Evolutionary conservation across 2,329 filamentous ascomycete genomes (phyloP).

Genomic region (Chaetomium sp.): DNA sequence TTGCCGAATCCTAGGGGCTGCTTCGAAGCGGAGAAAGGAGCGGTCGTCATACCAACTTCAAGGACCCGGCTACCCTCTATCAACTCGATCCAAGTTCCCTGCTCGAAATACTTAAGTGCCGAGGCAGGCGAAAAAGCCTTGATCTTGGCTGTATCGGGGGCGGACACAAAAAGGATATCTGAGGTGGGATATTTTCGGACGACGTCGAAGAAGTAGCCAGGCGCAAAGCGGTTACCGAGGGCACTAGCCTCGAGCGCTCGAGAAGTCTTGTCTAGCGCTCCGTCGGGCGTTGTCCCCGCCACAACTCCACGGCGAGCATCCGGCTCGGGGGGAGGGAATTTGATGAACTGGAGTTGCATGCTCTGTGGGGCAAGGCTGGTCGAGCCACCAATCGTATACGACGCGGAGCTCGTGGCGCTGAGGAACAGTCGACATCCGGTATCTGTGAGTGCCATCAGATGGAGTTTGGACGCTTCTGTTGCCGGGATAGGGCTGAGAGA

Average conservation of each 20-base stretch:
- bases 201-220: slow-evolving; percentile 88
- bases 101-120: slow-evolving; percentile 63
- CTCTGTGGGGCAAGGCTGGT: slow-evolving; percentile 67
- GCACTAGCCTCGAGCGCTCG: slow-evolving; percentile 43
- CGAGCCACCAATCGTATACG: slow-evolving; percentile 55
- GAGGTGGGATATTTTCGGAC: slow-evolving; percentile 55
- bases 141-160: slow-evolving; percentile 84
- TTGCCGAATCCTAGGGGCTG: slow-evolving; percentile 82
- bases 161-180: slow-evolving; percentile 74
- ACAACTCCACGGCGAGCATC: slow-evolving; percentile 12
- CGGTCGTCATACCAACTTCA: slow-evolving; percentile 70
- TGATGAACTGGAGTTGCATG: slow-evolving; percentile 97
- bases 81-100: slow-evolving; percentile 71
- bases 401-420: slow-evolving; percentile 76
- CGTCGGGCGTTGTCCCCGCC: slow-evolving; percentile 31
- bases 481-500: slow-evolving; percentile 80
- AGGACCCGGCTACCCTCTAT: slow-evolving; percentile 59
- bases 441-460: slow-evolving; percentile 83
- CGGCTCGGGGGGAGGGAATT: slow-evolving; percentile 66
- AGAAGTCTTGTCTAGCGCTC: slow-evolving; percentile 42
- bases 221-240: slow-evolving; percentile 60
- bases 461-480: slow-evolving; percentile 72
- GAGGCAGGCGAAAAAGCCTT: slow-evolving; percentile 49
- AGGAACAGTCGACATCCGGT: slow-evolving; percentile 89
- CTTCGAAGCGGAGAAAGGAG: slow-evolving; percentile 61